Conservation (phyloP, 306 rosid species). For the Morella rubra region DNA sequence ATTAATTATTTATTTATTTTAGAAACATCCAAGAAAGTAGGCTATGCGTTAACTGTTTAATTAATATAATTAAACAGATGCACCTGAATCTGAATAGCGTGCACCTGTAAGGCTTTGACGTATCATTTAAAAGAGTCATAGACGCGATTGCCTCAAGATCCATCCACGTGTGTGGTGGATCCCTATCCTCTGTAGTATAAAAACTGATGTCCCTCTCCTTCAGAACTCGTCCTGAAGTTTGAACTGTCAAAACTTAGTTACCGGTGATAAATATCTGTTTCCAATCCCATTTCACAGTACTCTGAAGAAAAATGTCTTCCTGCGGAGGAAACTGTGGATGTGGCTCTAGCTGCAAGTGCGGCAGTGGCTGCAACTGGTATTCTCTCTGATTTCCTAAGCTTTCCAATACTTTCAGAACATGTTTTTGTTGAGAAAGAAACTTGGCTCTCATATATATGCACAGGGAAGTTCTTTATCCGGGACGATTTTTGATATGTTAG, state of each 20-base stretch:
- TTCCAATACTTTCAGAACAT: not conserved
- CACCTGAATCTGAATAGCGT: too few species aligned
- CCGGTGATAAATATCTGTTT: not conserved
- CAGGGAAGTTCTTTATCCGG: too few species aligned
- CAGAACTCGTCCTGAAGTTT: constrained; percentile 19
- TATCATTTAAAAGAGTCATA: too few species aligned
- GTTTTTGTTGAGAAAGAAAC: too few species aligned
- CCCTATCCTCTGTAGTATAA: constrained; percentile 20
- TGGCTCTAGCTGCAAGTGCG: constrained; percentile 28
- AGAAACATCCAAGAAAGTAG: too few species aligned
- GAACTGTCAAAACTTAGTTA: not conserved
- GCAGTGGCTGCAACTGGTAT: not conserved
- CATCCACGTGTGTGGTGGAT: constrained; percentile 46
- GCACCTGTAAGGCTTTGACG: too few species aligned
- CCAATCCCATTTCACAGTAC: not conserved
- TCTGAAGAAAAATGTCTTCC: constrained; percentile 18
- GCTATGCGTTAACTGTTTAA: too few species aligned
- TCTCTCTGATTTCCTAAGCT: not conserved
- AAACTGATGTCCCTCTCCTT: not conserved
- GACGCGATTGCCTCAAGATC: not conserved
- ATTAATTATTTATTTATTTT: too few species aligned
- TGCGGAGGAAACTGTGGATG: constrained; percentile 42
- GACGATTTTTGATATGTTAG: too few species aligned
- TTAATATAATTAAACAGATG: too few species aligned
- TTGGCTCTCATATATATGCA: too few species aligned